Evolutionary conservation across 1,284 basidiomycete species (phyloP), one percentile per base, ranked within the genome.

Genomic region (Tremellales sp.): DNA sequence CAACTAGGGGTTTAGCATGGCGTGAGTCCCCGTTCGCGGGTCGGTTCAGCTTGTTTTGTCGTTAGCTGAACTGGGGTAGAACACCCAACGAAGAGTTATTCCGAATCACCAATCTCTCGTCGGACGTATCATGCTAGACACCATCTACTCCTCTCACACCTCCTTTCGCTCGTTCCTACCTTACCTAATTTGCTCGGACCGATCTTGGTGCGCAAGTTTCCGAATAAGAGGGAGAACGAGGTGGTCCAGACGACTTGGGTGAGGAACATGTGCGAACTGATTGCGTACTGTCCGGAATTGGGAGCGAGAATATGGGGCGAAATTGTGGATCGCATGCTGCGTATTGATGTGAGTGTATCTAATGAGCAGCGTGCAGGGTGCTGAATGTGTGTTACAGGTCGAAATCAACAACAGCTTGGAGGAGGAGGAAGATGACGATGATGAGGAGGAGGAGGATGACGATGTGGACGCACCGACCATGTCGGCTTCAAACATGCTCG

Each of bases 341-440:
- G 94, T 70, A 90, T 98, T 51, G 96, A 99, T 70, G 93, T 94
- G 65, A 55, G 87, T 79, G 15, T 4, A 6, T n/a, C 29, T 3
- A 23, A 17, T 11, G 24, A 10, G 25, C 29, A 11, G 15, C 17
- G 33, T 46, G 24, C n/a, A 15, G n/a, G 12, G 24, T 10, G 12
- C 11, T 21, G 47, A 40, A 40, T 46, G 12, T 4, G 44, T 24
- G 26, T 39, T 26, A 25, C 60, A 92, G 89, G 89, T 97, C 40
- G 94, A 98, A 74, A 96, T 99, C 44, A 94, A 97, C 72, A 87
- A 93, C 19, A 91, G 94, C 64, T 71, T 94, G 2, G 94, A 97
- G 17, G 93, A 96, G 65, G 84, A 85, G 8, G 79, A 81, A 3
- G 78, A 78, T 12, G 79, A 79, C 2, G 74, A 73, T 2, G 74